Percentiles rank a stretch among this genome's conserved stretches.
phyloP scores from a whole-genome alignment of 371 early-diverging fungal species.

The Gilbertella persicaria region DNA sequence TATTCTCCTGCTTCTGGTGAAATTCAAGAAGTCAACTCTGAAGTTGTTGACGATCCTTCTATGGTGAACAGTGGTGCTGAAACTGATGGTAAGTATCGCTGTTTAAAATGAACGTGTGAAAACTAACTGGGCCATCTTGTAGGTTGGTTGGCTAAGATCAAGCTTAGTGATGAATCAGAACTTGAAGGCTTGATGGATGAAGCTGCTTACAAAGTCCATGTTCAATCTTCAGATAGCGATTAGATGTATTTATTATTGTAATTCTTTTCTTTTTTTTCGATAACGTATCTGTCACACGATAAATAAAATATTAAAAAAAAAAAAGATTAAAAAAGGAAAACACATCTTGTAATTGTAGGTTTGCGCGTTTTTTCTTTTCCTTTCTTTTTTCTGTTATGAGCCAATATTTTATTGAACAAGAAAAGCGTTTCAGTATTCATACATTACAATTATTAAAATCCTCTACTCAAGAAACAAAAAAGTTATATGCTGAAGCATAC shows the following conservation, averaged over 20 bases:
- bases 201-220: slow-evolving; percentile 63
- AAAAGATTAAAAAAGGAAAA: no score
- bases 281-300: no score
- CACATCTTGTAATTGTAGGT: no score
- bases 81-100: slow-evolving; percentile 60
- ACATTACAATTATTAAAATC: slow-evolving; percentile 15
- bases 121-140: slow-evolving; percentile 6
- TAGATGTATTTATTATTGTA: slow-evolving; percentile 9
- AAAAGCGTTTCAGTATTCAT: slow-evolving; percentile 6
- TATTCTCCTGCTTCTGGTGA: slow-evolving; percentile 88
- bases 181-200: slow-evolving; percentile 76
- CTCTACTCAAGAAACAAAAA: slow-evolving; percentile 8
- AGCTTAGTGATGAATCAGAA: slow-evolving; percentile 69
- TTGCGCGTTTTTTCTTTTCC: slow-evolving; percentile 5
- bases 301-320: no score
- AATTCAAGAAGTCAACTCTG: slow-evolving; percentile 76
- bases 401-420: slow-evolving; percentile 8
- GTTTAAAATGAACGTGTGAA: slow-evolving; percentile 7
- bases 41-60: slow-evolving; percentile 65
- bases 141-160: slow-evolving; percentile 95
- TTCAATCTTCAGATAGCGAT: slow-evolving; percentile 38
- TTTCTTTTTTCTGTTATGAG: slow-evolving; percentile 21
- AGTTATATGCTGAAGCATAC: slow-evolving; percentile 52
- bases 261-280: slow-evolving; percentile 12
- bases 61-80: slow-evolving; percentile 83